Evolutionary conservation across 2,329 filamentous ascomycete species (phyloP), one percentile per base, ranked within the genome.

Genomic region (Cadophora sp.): DNA sequence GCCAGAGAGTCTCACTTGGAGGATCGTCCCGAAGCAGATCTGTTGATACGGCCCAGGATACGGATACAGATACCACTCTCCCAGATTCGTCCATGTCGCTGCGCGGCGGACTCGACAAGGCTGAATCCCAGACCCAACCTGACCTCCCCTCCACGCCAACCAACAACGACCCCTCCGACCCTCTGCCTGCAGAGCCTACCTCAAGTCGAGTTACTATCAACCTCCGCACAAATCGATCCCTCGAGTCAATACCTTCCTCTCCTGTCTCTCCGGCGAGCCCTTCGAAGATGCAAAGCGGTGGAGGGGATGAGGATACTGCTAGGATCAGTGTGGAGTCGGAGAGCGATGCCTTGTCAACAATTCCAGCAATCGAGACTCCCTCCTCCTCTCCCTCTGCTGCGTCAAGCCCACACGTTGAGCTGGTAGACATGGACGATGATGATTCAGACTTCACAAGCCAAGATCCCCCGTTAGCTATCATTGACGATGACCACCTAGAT

Each of bases 151-250:
- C 72, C 13, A 78, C 76, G 14, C 76, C 76, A 16, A 70, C 73
- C 11, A 71, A 70, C 62, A 67, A 76, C 36, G 71, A n/a, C n/a
- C n/a, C 75, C 56, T 73, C 78, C 61, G 72, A 75, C 48, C 75
- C 79, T 60, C 76, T 76, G 55, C 69, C 76, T 36, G 22, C 79
- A 20, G 82, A 82, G 47, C 81, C 82, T 45, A 81, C 83, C 43
- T 86, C 86, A 3, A 89, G 84, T 76, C 83, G 81, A 73, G 84
- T 89, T 59, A 89, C 87, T 11, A 83, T 89, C 63, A 89, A 89
- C 73, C 79, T 89, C 59, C 84, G 87, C 83, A 83, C 71, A 73
- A 77, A 68, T 78, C 80, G 79, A 18, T 75, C 76, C 51, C 77
- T 80, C 58, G 80, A 82, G 24, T 76, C 78, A 18, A 79, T 79